Base-by-base conservation (phyloP, 2,329 filamentous ascomycete genomes). In the Monosporascus ibericus region DNA sequence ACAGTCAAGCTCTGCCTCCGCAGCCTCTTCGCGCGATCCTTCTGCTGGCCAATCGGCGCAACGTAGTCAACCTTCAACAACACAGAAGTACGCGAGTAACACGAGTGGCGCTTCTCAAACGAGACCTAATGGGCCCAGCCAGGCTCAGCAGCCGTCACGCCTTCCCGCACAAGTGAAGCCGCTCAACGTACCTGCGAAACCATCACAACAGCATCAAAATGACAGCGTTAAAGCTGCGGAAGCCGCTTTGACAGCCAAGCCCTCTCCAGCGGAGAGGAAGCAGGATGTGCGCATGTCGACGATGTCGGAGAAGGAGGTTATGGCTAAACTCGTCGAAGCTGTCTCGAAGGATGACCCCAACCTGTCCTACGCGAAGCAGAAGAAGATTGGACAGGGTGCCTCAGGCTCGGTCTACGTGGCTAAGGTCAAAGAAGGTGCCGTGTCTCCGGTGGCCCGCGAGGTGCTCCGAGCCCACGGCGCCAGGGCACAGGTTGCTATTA, bases 351-450 rank as follows among this genome's bases (percentile, higher is more conserved):
- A 96, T 55, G 92, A 95, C 66, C 94, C 94, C 50, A 88, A 95
- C 63, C 78, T 95, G 60, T 96, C 92, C 24, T 99, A 99, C 76
- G 92, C 92, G 65, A 99, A 99, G 77, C 94, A 97, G 74, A 96
- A 96, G 81, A 99, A 99, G 80, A 97, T 99, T 70, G 94, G 94
- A 20, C 94, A 99, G 70, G 94, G 94, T 72, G 94, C 94, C 52
- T 99, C 94, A 56, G 94, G 94, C 53, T 97, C 92, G 22, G 94
- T 99, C 47, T 99, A 99, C 66, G 92, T 99, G 56, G 94, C 94
- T 58, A 94, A 95, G 67, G 89, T 99, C 57, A 94, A 94, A 70
- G 89, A 96, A 66, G 86, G 81, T 52, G 89, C 92, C 2, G 80
- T 84, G n/a, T 95, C 91, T n/a, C 72, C 79, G 17, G 82, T 89